Conservation (phyloP, 148 eudicot genomes). For the Drosera capensis region DNA sequence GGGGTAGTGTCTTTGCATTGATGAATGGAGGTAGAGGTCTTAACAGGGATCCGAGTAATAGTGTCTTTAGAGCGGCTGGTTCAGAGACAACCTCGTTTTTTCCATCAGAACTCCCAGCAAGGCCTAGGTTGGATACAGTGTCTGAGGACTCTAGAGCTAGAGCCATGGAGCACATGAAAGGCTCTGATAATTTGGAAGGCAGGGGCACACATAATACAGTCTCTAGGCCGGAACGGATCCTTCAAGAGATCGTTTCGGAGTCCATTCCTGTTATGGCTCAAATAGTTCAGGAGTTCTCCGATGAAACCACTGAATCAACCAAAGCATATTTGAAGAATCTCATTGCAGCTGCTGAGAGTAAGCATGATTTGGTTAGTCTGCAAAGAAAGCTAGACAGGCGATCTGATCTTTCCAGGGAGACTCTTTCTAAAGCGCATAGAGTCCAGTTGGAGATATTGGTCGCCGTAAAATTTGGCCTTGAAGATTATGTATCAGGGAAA, state of each 20-base stretch:
- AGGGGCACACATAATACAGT: slow-evolving; percentile 16
- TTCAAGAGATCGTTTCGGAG: slow-evolving; percentile 41
- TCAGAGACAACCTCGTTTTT: slow-evolving; percentile 54
- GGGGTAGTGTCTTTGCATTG: slow-evolving; percentile 26
- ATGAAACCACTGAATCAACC: slow-evolving; percentile 40
- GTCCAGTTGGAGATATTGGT: slow-evolving; percentile 51
- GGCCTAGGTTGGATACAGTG: slow-evolving; percentile 31
- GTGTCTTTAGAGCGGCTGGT: slow-evolving; percentile 31
- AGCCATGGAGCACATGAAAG: slow-evolving; percentile 25
- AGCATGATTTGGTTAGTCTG: slow-evolving; percentile 32
- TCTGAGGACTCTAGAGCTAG: slow-evolving; percentile 41
- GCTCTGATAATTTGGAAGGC: slow-evolving; percentile 22
- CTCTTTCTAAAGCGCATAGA: slow-evolving; percentile 38
- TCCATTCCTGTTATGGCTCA: slow-evolving; percentile 44
- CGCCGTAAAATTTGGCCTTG: slow-evolving; percentile 54
- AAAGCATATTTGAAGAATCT: slow-evolving; percentile 43
- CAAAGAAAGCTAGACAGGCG: slow-evolving; percentile 42
- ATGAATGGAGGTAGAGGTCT: slow-evolving; percentile 24
- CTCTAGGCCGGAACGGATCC: slow-evolving; percentile 41
- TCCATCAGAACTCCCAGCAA: slow-evolving; percentile 68
- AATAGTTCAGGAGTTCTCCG: slow-evolving; percentile 44
- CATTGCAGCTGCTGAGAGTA: slow-evolving; percentile 26
- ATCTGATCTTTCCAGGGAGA: slow-evolving; percentile 42
- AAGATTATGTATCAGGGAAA: slow-evolving; percentile 31
- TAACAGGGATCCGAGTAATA: slow-evolving; percentile 32